phyloP scores from a whole-genome alignment of 331 rosid genomes.

The Malus hybrid region DNA sequence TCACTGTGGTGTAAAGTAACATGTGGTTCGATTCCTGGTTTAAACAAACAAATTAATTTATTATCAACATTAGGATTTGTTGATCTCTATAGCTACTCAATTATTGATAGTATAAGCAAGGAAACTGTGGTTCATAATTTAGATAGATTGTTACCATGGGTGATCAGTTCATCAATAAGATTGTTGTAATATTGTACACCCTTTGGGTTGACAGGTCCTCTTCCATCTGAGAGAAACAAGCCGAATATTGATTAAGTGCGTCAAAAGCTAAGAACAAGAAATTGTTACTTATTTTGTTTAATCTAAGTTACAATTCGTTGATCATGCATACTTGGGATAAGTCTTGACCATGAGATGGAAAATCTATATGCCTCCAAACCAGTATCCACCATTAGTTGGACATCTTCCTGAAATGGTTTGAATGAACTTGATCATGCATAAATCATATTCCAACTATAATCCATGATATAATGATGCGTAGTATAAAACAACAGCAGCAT shows the following conservation, averaged over 20 bases:
- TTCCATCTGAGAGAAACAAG: slow-evolving; percentile 41
- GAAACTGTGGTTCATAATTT: too few species aligned
- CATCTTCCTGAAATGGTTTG: slow-evolving; percentile 52
- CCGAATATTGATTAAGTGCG: too few species aligned
- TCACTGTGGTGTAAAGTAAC: slow-evolving; percentile 40
- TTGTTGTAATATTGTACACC: slow-evolving; percentile 56
- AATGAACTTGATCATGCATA: background rate
- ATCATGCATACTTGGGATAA: slow-evolving; percentile 49
- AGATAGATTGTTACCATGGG: slow-evolving; percentile 28
- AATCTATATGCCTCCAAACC: slow-evolving; percentile 67
- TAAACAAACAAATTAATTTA: background rate
- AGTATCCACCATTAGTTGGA: slow-evolving; percentile 51
- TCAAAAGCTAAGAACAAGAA: too few species aligned
- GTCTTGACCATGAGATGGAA: slow-evolving; percentile 85
- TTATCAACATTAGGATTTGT: background rate
- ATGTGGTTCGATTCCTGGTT: slow-evolving; percentile 57
- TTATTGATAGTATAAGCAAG: too few species aligned
- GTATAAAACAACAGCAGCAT: background rate
- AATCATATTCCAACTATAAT: background rate
- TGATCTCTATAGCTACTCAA: too few species aligned
- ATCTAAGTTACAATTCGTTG: background rate
- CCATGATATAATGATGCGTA: background rate
- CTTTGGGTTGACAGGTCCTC: slow-evolving; percentile 53
- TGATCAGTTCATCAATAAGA: slow-evolving; percentile 50
- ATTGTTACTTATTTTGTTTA: too few species aligned